phyloP scores from a whole-genome alignment of 1,284 basidiomycete species.

The Ganoderma boninense region DNA sequence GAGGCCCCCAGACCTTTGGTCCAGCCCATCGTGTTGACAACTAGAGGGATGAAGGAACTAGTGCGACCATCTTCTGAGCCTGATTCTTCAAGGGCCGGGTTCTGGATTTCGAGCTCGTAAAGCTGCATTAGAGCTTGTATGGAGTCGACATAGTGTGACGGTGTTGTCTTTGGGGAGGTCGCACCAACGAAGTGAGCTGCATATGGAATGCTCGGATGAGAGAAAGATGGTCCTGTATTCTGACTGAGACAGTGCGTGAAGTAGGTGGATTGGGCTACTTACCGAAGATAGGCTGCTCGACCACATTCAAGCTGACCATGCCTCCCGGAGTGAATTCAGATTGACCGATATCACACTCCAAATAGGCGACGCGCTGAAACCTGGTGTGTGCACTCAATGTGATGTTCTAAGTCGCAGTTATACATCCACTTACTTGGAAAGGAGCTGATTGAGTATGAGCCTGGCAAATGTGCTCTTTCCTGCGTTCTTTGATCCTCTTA shows the following conservation, averaged over 20 bases:
- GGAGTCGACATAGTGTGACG: constrained; percentile 81
- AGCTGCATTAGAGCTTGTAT: constrained; percentile 74
- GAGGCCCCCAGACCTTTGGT: constrained; percentile 93
- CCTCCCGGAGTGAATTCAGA: constrained; percentile 93
- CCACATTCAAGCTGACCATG: constrained; percentile 81
- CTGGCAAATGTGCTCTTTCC: constrained; percentile 93
- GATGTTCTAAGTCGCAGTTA: background rate
- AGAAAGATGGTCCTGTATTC: constrained; percentile 84
- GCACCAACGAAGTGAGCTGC: constrained; percentile 89
- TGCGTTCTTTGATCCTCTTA: constrained; percentile 87
- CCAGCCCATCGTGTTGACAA: constrained; percentile 99
- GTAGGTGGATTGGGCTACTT: constrained; percentile 9
- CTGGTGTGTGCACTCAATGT: constrained; percentile 45
- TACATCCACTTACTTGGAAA: constrained; percentile 53
- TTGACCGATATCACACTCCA: constrained; percentile 95
- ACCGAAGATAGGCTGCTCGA: constrained; percentile 80
- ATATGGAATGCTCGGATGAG: constrained; percentile 77
- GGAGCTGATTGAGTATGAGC: constrained; percentile 76
- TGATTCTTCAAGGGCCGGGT: constrained; percentile 45
- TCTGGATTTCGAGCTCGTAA: constrained; percentile 78
- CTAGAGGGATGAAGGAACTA: constrained; percentile 74
- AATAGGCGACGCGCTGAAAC: constrained; percentile 81
- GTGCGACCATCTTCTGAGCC: constrained; percentile 50
- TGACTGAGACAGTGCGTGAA: background rate
- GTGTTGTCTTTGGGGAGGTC: constrained; percentile 80